Percentiles rank a stretch among this genome's conserved stretches.
These are phyloP conservation scores for Phyllosticta ampelicida DNA, from an alignment of 2,329 filamentous ascomycete genomes.

Conservation along the genomic window DNA sequence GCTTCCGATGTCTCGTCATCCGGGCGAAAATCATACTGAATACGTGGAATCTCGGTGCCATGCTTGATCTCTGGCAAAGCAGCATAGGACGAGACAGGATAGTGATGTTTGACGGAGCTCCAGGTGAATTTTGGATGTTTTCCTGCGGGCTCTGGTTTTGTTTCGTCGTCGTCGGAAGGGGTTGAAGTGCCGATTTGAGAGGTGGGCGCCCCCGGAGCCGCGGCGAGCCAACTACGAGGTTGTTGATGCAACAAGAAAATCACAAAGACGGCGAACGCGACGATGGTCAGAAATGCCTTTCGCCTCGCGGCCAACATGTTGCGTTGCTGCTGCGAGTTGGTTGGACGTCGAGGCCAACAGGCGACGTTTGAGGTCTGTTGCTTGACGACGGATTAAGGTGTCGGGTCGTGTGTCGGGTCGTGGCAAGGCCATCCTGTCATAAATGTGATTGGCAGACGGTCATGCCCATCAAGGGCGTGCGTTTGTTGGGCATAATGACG, in stretches of 20 bases:
- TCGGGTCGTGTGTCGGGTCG: background rate
- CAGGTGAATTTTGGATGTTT: conserved; percentile 22
- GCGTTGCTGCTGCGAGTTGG: background rate
- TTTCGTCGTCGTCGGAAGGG: background rate
- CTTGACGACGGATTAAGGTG: background rate
- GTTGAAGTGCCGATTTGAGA: background rate
- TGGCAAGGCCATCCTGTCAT: background rate
- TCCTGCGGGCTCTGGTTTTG: background rate
- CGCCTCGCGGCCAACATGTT: conserved; percentile 14
- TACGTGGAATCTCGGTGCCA: conserved; percentile 25
- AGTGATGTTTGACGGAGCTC: conserved; percentile 28
- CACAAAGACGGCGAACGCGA: conserved; percentile 16
- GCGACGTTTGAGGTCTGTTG: background rate
- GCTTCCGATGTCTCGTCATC: conserved; percentile 22
- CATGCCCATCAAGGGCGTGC: background rate
- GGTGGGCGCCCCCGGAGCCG: background rate
- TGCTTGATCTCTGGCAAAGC: conserved; percentile 29
- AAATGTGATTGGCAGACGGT: background rate
- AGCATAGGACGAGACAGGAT: conserved; percentile 27
- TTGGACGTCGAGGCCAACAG: background rate
- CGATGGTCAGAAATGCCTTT: conserved; percentile 17
- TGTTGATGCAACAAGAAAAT: conserved; percentile 13
- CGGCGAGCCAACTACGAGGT: background rate
- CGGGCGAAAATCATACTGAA: conserved; percentile 30
- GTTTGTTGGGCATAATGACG: background rate